Evolutionary conservation across 2,329 filamentous ascomycete species (phyloP).

Genomic region (Aaosphaeria arxii): DNA sequence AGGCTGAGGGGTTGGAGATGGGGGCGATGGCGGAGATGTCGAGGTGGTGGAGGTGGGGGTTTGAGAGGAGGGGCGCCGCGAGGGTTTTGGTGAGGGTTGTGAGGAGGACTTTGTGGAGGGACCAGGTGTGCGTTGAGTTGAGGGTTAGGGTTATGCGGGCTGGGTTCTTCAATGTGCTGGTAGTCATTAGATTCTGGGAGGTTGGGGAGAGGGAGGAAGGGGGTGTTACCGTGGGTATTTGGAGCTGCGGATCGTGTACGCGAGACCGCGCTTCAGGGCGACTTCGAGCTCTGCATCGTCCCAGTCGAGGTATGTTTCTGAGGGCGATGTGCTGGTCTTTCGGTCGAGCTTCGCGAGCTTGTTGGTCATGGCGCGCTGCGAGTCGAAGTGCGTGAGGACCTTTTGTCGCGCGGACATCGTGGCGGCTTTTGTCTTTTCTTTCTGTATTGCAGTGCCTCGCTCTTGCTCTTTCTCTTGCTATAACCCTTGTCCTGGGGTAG

Average conservation of each 20-base stretch:
- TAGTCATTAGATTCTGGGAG: neutral
- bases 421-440: neutral
- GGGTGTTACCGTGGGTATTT: slow-evolving; percentile 7
- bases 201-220: neutral
- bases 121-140: slow-evolving; percentile 2
- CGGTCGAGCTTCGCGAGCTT: no score
- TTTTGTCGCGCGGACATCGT: neutral
- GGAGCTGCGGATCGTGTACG: slow-evolving; percentile 5
- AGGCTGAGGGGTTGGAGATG: slow-evolving; percentile 1
- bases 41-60: neutral
- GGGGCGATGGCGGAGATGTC: neutral
- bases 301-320: slow-evolving; percentile 2
- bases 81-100: slow-evolving; percentile 2
- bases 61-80: neutral
- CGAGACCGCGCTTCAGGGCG: neutral
- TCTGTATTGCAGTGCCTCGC: no score
- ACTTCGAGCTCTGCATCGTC: slow-evolving; percentile 4
- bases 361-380: no score
- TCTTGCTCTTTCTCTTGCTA: no score
- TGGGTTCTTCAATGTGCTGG: slow-evolving; percentile 6
- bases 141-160: slow-evolving; percentile 2
- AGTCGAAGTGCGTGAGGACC: no score
- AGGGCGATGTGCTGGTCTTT: neutral
- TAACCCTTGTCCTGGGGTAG: no score
- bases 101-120: slow-evolving; percentile 5